These are phyloP conservation scores for Gymnopilus junonius DNA, from an alignment of 768 basidiomycete genomes.

Conservation along the genomic window DNA sequence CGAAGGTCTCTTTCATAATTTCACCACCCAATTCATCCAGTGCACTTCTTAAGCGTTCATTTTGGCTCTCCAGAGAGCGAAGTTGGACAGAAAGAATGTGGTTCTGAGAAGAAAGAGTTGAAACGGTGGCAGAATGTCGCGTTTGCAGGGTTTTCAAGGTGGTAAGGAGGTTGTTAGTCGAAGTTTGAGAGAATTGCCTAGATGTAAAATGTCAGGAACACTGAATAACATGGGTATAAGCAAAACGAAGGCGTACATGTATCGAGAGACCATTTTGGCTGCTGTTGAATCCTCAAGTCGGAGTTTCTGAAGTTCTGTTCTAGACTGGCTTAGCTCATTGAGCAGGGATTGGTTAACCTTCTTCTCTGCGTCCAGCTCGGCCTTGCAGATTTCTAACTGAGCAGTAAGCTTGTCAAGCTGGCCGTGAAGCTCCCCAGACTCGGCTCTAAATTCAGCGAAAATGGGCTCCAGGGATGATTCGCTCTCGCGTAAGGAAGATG, in stretches of 20 bases:
- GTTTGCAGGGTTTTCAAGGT: conserved; percentile 61
- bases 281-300: conserved; percentile 74
- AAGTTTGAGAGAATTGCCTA: conserved; percentile 85
- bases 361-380: conserved; percentile 51
- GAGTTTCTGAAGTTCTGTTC: conserved; percentile 57
- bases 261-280: conserved; percentile 82
- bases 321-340: conserved; percentile 46
- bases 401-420: conserved; percentile 46
- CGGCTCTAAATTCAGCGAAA: conserved; percentile 47
- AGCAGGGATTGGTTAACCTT: conserved; percentile 46
- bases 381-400: conserved; percentile 46
- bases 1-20: conserved; percentile 70
- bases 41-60: conserved; percentile 55
- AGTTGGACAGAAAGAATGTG: conserved; percentile 48
- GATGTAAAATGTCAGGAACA: not conserved
- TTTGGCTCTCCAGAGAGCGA: conserved; percentile 44
- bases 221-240: not conserved
- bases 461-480: not conserved
- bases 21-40: conserved; percentile 77
- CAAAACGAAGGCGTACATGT: conserved; percentile 63
- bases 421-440: conserved; percentile 48
- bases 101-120: conserved; percentile 58
- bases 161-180: conserved; percentile 66
- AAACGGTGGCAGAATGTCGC: conserved; percentile 64
- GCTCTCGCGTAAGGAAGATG: conserved; percentile 5